Evolutionary conservation across 2,329 filamentous ascomycete genomes (phyloP), one percentile per base, ranked within the genome.

Genomic region (Fusarium nygamai): DNA sequence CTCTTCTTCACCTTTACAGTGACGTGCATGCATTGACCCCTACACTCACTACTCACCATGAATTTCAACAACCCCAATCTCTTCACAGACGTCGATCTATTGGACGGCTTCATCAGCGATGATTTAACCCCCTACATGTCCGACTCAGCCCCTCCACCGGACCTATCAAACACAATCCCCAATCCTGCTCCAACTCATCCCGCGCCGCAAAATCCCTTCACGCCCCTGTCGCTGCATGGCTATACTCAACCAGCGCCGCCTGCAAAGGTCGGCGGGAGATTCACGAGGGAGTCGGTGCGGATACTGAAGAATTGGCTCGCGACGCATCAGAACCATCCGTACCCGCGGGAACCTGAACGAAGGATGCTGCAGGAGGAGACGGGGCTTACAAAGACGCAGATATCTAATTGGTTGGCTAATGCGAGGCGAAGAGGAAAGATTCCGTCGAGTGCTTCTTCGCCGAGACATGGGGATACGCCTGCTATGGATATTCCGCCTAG

Each of bases 341-440:
- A 97, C 79, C 94, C 94, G 8, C 94, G 90, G 20, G 94, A 97
- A 44, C 90, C 93, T 53, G 93, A 97, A 79, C 95, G 95, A 78
- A 91, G 93, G 62, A 87, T 89, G 67, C 86, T 97, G 24, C 91
- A 93, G 80, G 86, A 88, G 58, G 88, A 92, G 74, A 97, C 94
- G 2, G 93, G 94, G 9, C 87, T 97, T 41, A 94, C 89, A 78
- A 89, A 92, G 75, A 92, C 88, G 14, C 94, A 97, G 79, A 95
- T 97, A 69, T 91, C 91, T 24, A 97, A 96, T 81, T 97, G 94
- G 94, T 88, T 97, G 54, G 94, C 94, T 61, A 97, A 97, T 82
- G 94, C 94, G 61, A 90, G 94, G 38, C 89, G 94, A 58, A 87
- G 94, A 72, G 91, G 93, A 73, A 97, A 96, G 84, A 90, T 92